A percentile compares a stretch with the other conserved stretches of the same genome.
phyloP scores from a whole-genome alignment of 1,284 basidiomycete species.

The Mycena citricolor region DNA sequence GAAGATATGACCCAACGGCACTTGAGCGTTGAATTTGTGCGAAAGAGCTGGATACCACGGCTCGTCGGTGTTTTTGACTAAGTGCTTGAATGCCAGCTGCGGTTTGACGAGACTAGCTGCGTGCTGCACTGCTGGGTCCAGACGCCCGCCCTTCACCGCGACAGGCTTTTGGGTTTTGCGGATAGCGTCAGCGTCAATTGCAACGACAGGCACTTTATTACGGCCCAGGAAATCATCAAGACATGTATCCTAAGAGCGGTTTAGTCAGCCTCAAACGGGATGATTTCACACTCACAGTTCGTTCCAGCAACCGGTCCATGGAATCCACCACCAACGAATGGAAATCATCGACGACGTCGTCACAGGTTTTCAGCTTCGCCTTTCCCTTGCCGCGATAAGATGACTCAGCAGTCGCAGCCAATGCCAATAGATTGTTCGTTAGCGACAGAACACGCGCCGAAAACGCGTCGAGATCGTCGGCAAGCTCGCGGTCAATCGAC shows the following conservation, averaged over 20 bases:
- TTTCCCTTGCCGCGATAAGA: slow-evolving; percentile 41
- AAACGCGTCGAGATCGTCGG: slow-evolving; percentile 62
- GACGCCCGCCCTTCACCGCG: slow-evolving; percentile 34
- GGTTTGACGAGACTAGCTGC: slow-evolving; percentile 76
- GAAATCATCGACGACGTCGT: slow-evolving; percentile 84
- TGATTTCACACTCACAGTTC: slow-evolving; percentile 56
- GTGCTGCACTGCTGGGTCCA: slow-evolving; percentile 66
- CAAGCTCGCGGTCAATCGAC: slow-evolving; percentile 75
- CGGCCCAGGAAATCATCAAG: slow-evolving; percentile 79
- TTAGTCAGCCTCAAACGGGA: not conserved
- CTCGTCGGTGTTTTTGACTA: slow-evolving; percentile 55
- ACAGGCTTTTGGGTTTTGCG: slow-evolving; percentile 31
- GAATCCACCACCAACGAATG: slow-evolving; percentile 75
- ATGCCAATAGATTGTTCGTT: slow-evolving; percentile 60
- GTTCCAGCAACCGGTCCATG: slow-evolving; percentile 84
- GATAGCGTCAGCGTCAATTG: slow-evolving; percentile 40
- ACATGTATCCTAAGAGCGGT: slow-evolving; percentile 62
- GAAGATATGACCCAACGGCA: slow-evolving; percentile 68
- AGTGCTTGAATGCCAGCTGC: slow-evolving; percentile 67
- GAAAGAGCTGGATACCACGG: slow-evolving; percentile 61
- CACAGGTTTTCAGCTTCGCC: slow-evolving; percentile 62
- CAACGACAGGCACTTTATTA: slow-evolving; percentile 64
- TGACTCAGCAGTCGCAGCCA: slow-evolving; percentile 45
- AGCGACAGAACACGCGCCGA: slow-evolving; percentile 61
- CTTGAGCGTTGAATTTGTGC: slow-evolving; percentile 79